Conservation (phyloP, 1,284 basidiomycete species). For the Rhodotorula glutinis region DNA sequence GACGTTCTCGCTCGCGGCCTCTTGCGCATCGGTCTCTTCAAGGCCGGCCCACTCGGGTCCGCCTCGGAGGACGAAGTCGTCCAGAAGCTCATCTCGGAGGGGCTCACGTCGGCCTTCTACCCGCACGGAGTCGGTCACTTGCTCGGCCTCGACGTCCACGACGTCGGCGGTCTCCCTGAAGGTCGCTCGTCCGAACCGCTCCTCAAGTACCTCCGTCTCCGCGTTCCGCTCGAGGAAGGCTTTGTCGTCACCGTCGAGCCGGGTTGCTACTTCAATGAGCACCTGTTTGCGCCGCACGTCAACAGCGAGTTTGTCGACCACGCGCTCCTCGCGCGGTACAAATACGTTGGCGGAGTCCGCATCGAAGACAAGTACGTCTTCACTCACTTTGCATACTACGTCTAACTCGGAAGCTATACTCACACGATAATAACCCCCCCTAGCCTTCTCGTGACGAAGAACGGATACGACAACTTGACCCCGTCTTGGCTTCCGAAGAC, state of each 20-base stretch:
- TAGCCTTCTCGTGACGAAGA: slow-evolving; percentile 41
- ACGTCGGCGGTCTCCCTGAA: slow-evolving; percentile 39
- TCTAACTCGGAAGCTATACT: too few relatives aligned
- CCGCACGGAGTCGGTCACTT: slow-evolving; percentile 85
- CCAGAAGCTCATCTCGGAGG: slow-evolving; percentile 62
- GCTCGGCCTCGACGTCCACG: slow-evolving; percentile 83
- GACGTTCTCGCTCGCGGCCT: slow-evolving; percentile 72
- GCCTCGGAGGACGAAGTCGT: slow-evolving; percentile 56
- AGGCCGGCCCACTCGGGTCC: slow-evolving; percentile 39
- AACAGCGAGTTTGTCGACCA: slow-evolving; percentile 68
- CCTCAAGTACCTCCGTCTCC: slow-evolving; percentile 71
- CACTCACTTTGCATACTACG: too few relatives aligned
- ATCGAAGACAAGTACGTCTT: slow-evolving; percentile 75
- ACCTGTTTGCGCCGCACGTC: slow-evolving; percentile 40
- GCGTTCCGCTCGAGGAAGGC: slow-evolving; percentile 61
- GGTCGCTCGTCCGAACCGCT: slow-evolving; percentile 54
- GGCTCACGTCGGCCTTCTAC: slow-evolving; percentile 78
- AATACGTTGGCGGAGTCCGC: slow-evolving; percentile 76
- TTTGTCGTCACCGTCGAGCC: slow-evolving; percentile 70
- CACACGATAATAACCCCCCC: too few relatives aligned
- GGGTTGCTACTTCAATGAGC: slow-evolving; percentile 56
- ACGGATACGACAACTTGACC: slow-evolving; percentile 43
- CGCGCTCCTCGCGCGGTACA: slow-evolving; percentile 67
- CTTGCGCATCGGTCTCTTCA: slow-evolving; percentile 77
- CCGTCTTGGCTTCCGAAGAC: slow-evolving; percentile 35